Percentiles rank a stretch among this genome's conserved stretches.
Conservation (phyloP, 208 protist genomes). For the Acanthamoeba lugdunensis region DNA sequence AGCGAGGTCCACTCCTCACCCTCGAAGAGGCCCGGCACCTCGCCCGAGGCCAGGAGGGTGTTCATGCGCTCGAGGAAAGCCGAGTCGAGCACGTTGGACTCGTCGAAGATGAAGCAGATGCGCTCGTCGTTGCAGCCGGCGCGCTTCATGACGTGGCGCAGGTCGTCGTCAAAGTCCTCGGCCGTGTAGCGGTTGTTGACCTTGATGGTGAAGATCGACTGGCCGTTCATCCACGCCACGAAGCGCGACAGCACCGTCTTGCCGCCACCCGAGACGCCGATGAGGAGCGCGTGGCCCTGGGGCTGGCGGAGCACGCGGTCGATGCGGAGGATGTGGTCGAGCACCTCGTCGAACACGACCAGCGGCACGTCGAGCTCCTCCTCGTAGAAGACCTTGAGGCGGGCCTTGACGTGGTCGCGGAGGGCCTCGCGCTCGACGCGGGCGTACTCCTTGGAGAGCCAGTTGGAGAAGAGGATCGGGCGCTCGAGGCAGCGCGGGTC, state of each 20-base stretch:
- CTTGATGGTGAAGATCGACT: constrained; percentile 96
- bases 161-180: constrained; percentile 97
- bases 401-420: constrained; percentile 90
- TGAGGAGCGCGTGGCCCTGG: constrained; percentile 96
- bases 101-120: constrained; percentile 99
- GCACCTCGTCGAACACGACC: constrained; percentile 97
- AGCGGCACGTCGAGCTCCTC: constrained; percentile 97
- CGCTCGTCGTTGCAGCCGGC: constrained; percentile 95
- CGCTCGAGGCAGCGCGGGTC: constrained; percentile 85
- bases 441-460: constrained; percentile 93
- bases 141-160: constrained; percentile 94
- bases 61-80: constrained; percentile 99
- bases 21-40: constrained; percentile 98
- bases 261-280: constrained; percentile 96
- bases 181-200: constrained; percentile 95
- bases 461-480: constrained; percentile 96
- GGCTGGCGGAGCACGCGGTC: constrained; percentile 97
- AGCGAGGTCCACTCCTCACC: constrained; percentile 96
- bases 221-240: constrained; percentile 97
- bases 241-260: constrained; percentile 97
- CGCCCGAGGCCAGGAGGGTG: constrained; percentile 97
- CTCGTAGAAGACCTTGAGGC: constrained; percentile 94
- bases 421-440: constrained; percentile 92
- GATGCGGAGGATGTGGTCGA: constrained; percentile 98
- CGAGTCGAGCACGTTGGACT: constrained; percentile 97